phyloP scores from a whole-genome alignment of 2,329 filamentous ascomycete species.

The Erysiphe pulchra region DNA sequence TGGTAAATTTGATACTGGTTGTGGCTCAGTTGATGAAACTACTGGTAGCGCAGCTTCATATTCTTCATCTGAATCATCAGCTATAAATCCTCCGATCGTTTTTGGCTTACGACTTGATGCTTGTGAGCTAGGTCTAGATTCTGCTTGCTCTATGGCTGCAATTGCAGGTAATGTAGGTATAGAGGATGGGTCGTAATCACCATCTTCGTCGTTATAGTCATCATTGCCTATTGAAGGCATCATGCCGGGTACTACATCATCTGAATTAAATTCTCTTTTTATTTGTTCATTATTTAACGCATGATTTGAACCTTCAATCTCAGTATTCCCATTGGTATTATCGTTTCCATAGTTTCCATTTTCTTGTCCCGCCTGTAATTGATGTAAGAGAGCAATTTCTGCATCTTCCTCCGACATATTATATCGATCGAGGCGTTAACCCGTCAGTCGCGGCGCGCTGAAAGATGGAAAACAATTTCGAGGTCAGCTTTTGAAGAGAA shows the following conservation, averaged over 20 bases:
- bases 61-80: slow-evolving; percentile 15
- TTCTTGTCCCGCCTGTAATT: slow-evolving; percentile 14
- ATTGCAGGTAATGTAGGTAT: slow-evolving; percentile 10
- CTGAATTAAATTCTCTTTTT: slow-evolving; percentile 15
- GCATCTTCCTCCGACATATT: slow-evolving; percentile 14
- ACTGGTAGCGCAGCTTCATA: slow-evolving; percentile 8
- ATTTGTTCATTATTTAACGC: slow-evolving; percentile 14
- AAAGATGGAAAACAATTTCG: background rate
- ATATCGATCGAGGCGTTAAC: background rate
- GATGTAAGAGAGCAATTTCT: slow-evolving; percentile 15
- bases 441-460: background rate
- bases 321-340: slow-evolving; percentile 9
- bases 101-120: slow-evolving; percentile 12
- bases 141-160: slow-evolving; percentile 9
- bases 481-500: too few relatives aligned
- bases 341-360: slow-evolving; percentile 11
- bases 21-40: slow-evolving; percentile 5
- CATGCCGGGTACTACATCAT: slow-evolving; percentile 15
- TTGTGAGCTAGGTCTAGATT: slow-evolving; percentile 12
- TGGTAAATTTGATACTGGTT: slow-evolving; percentile 8
- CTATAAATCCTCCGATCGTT: slow-evolving; percentile 14
- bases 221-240: slow-evolving; percentile 13
- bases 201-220: slow-evolving; percentile 11
- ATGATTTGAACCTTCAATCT: slow-evolving; percentile 13
- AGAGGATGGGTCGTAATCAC: slow-evolving; percentile 13